phyloP scores from a whole-genome alignment of 2,329 filamentous ascomycete species.

The Pseudocercospora fuligena region DNA sequence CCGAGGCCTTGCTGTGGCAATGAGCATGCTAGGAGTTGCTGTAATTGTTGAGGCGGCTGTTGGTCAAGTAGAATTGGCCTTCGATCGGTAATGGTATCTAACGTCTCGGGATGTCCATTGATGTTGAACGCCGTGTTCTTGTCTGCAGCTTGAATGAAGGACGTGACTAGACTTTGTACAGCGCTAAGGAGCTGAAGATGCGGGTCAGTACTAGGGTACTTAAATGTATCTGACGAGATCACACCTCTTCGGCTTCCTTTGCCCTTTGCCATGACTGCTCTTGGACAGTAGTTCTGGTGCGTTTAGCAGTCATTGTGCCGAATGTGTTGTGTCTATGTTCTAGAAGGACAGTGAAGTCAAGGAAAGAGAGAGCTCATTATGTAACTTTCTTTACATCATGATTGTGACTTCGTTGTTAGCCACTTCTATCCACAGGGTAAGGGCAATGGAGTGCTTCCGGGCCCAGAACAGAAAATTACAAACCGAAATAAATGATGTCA shows the following conservation, averaged over 20 bases:
- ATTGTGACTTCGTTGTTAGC: not conserved
- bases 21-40: conserved; percentile 45
- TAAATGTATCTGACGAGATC: not conserved
- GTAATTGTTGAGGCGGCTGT: conserved; percentile 50
- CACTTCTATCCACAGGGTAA: conserved; percentile 1
- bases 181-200: conserved; percentile 66
- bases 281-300: conserved; percentile 11
- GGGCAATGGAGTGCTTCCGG: not conserved
- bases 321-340: not conserved
- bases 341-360: not conserved
- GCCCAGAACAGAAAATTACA: conserved; percentile 10
- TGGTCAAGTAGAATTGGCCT: conserved; percentile 51
- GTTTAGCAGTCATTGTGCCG: conserved; percentile 33
- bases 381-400: not conserved
- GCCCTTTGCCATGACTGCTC: conserved; percentile 35
- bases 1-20: conserved; percentile 46
- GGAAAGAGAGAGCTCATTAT: not conserved
- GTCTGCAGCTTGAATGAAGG: conserved; percentile 74
- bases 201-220: conserved; percentile 11
- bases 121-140: conserved; percentile 60
- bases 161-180: conserved; percentile 69
- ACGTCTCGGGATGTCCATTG: conserved; percentile 50
- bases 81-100: conserved; percentile 65
- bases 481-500: conserved; percentile 17
- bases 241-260: conserved; percentile 44